A percentile compares a stretch with the other conserved stretches of the same genome.
These are phyloP conservation scores for Polychytrium aggregatum DNA, from an alignment of 192 early-diverging fungal genomes.

Conservation along the genomic window DNA sequence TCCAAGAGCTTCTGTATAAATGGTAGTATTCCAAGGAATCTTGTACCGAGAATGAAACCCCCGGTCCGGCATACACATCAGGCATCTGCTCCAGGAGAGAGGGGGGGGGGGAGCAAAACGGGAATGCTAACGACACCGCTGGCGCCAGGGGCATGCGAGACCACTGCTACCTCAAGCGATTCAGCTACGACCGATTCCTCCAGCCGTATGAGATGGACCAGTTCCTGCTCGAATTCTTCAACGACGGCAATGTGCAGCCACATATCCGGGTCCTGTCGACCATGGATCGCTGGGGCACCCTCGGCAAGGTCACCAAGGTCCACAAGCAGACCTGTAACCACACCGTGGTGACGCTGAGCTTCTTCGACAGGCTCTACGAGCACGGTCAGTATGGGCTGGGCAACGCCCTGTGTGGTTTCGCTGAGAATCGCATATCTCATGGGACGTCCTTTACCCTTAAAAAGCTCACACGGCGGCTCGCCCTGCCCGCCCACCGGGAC, in stretches of 20 bases:
- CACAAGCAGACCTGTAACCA: conserved; percentile 18
- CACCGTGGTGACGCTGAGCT: conserved; percentile 24
- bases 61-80: too few species aligned
- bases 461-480: not conserved
- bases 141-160: conserved; percentile 31
- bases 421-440: too few species aligned
- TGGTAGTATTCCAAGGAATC: conserved; percentile 12
- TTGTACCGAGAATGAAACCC: too few species aligned
- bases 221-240: conserved; percentile 34
- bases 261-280: conserved; percentile 22
- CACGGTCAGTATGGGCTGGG: conserved; percentile 1
- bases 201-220: conserved; percentile 21
- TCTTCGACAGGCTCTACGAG: conserved; percentile 30
- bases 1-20: conserved; percentile 31
- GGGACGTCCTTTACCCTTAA: too few species aligned
- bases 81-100: too few species aligned
- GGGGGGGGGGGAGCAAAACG: too few species aligned
- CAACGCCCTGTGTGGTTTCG: conserved; percentile 7
- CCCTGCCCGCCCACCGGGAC: not conserved
- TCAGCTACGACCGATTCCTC: conserved; percentile 24
- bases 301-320: conserved; percentile 27
- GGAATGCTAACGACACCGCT: too few species aligned
- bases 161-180: conserved; percentile 27
- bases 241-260: conserved; percentile 19
- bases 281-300: conserved; percentile 26